These are phyloP conservation scores for Kandelia obovata DNA, from an alignment of 345 rosid genomes.

Conservation along the genomic window DNA sequence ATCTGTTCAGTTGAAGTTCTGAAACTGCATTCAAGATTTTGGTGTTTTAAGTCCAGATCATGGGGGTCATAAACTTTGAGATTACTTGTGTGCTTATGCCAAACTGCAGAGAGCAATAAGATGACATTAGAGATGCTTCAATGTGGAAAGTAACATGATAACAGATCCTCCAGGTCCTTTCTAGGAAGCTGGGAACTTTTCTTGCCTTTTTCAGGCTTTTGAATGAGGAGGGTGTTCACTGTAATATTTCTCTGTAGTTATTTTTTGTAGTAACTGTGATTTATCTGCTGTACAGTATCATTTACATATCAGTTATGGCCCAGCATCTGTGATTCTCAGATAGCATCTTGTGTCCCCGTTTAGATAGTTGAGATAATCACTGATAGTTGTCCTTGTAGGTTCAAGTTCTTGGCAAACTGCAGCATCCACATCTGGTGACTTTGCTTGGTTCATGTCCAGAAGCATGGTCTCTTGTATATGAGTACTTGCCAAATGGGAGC, in stretches of 20 bases:
- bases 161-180: background rate
- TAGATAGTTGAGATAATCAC: background rate
- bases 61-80: background rate
- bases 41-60: background rate
- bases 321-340: background rate
- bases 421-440: constrained; percentile 68
- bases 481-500: constrained; percentile 67
- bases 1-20: background rate
- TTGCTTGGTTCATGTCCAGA: constrained; percentile 71
- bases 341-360: background rate
- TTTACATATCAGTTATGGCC: too few relatives aligned
- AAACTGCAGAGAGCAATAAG: background rate
- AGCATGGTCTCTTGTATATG: constrained; percentile 60
- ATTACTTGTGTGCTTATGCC: background rate
- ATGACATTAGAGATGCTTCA: background rate
- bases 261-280: too few relatives aligned
- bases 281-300: too few relatives aligned
- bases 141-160: background rate
- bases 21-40: background rate
- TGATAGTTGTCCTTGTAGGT: constrained; percentile 37
- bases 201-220: too few relatives aligned
- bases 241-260: too few relatives aligned
- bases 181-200: too few relatives aligned
- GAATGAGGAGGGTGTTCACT: too few relatives aligned
- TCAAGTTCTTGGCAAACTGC: constrained; percentile 60